These are phyloP conservation scores for Podospora didyma DNA, from an alignment of 495 filamentous ascomycete genomes.

Conservation along the genomic window DNA sequence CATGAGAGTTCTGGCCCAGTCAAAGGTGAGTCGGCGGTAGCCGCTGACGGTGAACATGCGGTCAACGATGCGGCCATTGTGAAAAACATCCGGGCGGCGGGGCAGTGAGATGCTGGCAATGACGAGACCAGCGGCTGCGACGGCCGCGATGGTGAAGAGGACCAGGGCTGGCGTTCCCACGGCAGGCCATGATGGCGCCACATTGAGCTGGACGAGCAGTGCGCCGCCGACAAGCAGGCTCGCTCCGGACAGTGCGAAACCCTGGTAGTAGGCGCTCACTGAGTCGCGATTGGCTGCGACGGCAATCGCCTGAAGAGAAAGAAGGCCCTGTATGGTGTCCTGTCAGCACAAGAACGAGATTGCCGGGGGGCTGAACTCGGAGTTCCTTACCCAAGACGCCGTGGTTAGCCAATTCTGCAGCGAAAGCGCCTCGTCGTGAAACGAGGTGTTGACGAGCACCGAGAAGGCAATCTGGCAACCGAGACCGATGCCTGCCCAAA, in stretches of 20 bases:
- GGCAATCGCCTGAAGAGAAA: slow-evolving; percentile 36
- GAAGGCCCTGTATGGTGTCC: slow-evolving; percentile 21
- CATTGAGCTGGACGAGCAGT: slow-evolving; percentile 27
- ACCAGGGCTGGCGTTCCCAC: slow-evolving; percentile 5
- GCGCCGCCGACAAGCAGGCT: slow-evolving; percentile 29
- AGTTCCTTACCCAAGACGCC: slow-evolving; percentile 36
- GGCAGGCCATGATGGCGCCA: slow-evolving; percentile 1
- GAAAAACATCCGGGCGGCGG: slow-evolving; percentile 60
- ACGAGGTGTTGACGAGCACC: slow-evolving; percentile 29
- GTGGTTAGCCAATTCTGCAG: slow-evolving; percentile 39
- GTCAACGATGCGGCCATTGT: slow-evolving; percentile 54
- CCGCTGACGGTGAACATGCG: slow-evolving; percentile 53
- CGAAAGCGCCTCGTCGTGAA: slow-evolving; percentile 11
- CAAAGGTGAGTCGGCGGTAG: slow-evolving; percentile 55
- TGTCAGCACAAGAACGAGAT: slow-evolving; percentile 4
- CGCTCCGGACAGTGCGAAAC: slow-evolving; percentile 34
- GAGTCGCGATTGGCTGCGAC: slow-evolving; percentile 34
- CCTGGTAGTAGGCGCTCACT: slow-evolving; percentile 38
- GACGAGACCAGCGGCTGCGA: slow-evolving; percentile 24
- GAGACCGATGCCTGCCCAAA: slow-evolving; percentile 40
- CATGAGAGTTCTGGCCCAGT: slow-evolving; percentile 54
- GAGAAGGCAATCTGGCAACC: slow-evolving; percentile 36
- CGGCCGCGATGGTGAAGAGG: slow-evolving; percentile 29
- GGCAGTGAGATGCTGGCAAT: slow-evolving; percentile 45
- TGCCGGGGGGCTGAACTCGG: slow-evolving; percentile 1